phyloP scores from a whole-genome alignment of 306 rosid genomes.

The Mucuna pruriens region DNA sequence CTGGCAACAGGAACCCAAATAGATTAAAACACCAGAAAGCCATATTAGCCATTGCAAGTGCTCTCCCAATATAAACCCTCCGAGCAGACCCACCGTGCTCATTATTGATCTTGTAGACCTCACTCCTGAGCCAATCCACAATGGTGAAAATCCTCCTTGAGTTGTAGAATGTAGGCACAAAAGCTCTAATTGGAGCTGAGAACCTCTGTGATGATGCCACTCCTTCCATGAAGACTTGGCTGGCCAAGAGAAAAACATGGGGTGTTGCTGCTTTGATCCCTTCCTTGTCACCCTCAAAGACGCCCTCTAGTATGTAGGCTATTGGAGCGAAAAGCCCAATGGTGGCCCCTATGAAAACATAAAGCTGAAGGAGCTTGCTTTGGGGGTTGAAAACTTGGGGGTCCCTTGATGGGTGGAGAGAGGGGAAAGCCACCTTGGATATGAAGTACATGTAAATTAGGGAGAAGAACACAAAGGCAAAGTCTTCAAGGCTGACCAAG shows the following conservation, averaged over 20 bases:
- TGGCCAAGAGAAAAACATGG: conserved; percentile 78
- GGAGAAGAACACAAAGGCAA: conserved; percentile 67
- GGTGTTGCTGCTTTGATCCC: conserved; percentile 88
- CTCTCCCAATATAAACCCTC: conserved; percentile 67
- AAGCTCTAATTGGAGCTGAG: conserved; percentile 71
- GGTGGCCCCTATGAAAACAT: conserved; percentile 52
- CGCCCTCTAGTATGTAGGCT: conserved; percentile 71
- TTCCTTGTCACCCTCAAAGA: conserved; percentile 73
- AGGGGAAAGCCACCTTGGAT: conserved; percentile 71
- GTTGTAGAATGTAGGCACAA: conserved; percentile 78
- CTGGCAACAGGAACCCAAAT: conserved; percentile 82
- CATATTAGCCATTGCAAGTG: conserved; percentile 82
- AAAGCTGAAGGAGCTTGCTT: conserved; percentile 58
- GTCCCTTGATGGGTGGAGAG: conserved; percentile 43
- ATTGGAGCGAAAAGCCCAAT: conserved; percentile 76
- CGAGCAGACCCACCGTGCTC: conserved; percentile 52
- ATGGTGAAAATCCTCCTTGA: conserved; percentile 74
- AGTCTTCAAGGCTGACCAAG: conserved; percentile 70
- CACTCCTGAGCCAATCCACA: conserved; percentile 73
- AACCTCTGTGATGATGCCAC: conserved; percentile 56
- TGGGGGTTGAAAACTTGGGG: conserved; percentile 50
- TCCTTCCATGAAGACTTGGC: conserved; percentile 92
- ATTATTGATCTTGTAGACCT: conserved; percentile 57
- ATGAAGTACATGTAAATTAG: conserved; percentile 66
- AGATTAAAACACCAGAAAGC: conserved; percentile 87